Evolutionary conservation across 2,329 filamentous ascomycete species (phyloP).

Genomic region (Karstenula rhodostoma): DNA sequence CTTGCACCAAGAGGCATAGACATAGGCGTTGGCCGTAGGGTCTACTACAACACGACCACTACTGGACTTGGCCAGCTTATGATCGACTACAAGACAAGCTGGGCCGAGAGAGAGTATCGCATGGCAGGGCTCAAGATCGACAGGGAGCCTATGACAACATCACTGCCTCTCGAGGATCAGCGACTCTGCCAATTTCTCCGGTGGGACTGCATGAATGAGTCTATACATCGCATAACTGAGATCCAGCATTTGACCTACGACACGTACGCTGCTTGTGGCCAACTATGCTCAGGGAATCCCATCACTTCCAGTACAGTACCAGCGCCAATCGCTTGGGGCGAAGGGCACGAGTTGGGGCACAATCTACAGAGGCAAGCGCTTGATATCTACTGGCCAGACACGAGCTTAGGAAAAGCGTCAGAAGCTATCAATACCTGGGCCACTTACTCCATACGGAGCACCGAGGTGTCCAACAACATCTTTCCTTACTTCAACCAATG

Average conservation of each 20-base stretch:
- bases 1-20: conserved; percentile 1
- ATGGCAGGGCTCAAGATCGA: conserved; percentile 9
- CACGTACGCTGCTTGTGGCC: conserved; percentile 7
- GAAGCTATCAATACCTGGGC: background rate
- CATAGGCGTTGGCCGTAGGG: background rate
- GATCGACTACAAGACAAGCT: conserved; percentile 10
- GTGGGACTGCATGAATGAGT: conserved; percentile 5
- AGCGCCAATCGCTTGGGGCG: conserved; percentile 2
- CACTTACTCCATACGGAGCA: conserved; percentile 1
- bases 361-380: conserved; percentile 4
- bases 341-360: conserved; percentile 6
- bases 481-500: conserved; percentile 9
- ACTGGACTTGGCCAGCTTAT: conserved; percentile 2
- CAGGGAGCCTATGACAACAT: background rate
- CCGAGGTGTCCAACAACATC: conserved; percentile 8
- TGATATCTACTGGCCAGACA: conserved; percentile 7
- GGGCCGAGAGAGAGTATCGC: conserved; percentile 9
- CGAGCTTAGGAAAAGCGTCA: background rate
- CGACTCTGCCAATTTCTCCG: conserved; percentile 1
- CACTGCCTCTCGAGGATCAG: conserved; percentile 1
- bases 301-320: conserved; percentile 3
- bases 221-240: conserved; percentile 6
- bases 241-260: conserved; percentile 7
- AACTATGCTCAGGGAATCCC: conserved; percentile 7
- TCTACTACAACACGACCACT: conserved; percentile 5